phyloP scores from a whole-genome alignment of 2,329 filamentous ascomycete species.

The Fusarium setosum region DNA sequence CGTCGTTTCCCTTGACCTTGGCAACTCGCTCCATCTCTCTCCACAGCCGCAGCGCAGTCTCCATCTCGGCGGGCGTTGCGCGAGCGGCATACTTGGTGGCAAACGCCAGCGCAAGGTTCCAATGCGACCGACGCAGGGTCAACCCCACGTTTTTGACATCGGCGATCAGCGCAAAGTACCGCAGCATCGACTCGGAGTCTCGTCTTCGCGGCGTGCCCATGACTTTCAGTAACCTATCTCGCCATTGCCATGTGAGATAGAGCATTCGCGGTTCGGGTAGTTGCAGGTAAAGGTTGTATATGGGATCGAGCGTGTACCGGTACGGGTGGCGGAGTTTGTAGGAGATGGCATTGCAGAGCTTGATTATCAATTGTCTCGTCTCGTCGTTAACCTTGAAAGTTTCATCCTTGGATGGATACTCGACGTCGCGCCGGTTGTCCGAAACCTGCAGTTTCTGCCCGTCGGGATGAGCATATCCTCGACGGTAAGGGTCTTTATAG shows the following conservation, averaged over 20 bases:
- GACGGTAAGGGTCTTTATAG: constrained; percentile 64
- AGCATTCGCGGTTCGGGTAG: constrained; percentile 65
- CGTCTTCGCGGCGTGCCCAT: constrained; percentile 73
- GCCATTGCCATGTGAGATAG: constrained; percentile 60
- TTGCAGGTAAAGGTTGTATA: constrained; percentile 62
- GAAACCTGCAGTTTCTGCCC: constrained; percentile 62
- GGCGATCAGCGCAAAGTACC: constrained; percentile 85
- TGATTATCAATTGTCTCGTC: constrained; percentile 49
- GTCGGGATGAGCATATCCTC: constrained; percentile 63
- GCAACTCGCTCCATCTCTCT: constrained; percentile 86
- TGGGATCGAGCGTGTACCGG: constrained; percentile 53
- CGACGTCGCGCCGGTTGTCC: constrained; percentile 59
- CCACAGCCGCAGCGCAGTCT: constrained; percentile 81
- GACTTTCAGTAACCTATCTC: constrained; percentile 74
- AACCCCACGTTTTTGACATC: constrained; percentile 84
- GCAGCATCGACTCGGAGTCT: constrained; percentile 73
- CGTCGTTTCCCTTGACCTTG: constrained; percentile 72
- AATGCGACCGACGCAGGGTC: constrained; percentile 74
- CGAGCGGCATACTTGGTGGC: constrained; percentile 76
- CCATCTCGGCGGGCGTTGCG: constrained; percentile 67
- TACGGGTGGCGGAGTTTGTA: constrained; percentile 55
- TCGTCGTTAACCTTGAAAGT: constrained; percentile 49
- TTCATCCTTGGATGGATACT: constrained; percentile 58
- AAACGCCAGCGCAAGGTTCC: constrained; percentile 87
- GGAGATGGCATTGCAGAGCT: constrained; percentile 55